Percentiles rank a stretch among this genome's conserved stretches.
Evolutionary conservation across 495 filamentous ascomycete species (phyloP).

Genomic region (Neurospora pannonica): DNA sequence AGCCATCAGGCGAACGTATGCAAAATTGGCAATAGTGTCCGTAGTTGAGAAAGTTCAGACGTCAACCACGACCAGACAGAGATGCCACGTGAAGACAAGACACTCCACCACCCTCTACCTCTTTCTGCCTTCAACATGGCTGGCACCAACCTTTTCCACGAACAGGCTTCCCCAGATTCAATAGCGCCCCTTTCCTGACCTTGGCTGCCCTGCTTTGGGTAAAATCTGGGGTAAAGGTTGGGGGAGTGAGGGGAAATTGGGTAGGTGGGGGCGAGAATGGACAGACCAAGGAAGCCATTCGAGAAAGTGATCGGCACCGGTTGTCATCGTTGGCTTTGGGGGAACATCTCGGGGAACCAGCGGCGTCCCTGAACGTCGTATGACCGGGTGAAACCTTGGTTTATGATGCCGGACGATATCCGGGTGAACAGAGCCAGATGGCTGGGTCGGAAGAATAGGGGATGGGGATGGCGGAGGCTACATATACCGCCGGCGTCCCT

Average conservation of each 20-base stretch:
- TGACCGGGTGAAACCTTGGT: not conserved
- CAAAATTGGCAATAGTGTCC: too few species aligned
- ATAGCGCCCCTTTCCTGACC: too few species aligned
- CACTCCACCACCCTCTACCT: not conserved
- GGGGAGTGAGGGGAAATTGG: not conserved
- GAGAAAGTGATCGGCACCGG: not conserved
- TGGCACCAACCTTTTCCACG: not conserved
- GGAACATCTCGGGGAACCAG: not conserved
- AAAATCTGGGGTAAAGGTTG: not conserved
- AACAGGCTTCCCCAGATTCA: not conserved
- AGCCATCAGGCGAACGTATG: too few species aligned
- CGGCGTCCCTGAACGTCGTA: not conserved
- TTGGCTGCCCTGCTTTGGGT: not conserved
- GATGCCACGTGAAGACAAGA: not conserved
- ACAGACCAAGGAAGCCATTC: not conserved
- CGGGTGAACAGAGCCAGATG: not conserved
- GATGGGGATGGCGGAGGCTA: not conserved
- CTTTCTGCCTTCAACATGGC: not conserved
- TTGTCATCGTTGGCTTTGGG: not conserved
- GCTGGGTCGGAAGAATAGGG: not conserved
- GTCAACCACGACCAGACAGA: too few species aligned
- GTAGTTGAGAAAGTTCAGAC: too few species aligned
- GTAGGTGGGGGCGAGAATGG: not conserved
- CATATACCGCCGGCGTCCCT: not conserved
- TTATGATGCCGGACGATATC: not conserved